A percentile compares a stretch with the other conserved stretches of the same genome.
These are phyloP conservation scores for Spencermartinsiella ligniputridi DNA, from an alignment of 1,139 yeast species.

Conservation along the genomic window DNA sequence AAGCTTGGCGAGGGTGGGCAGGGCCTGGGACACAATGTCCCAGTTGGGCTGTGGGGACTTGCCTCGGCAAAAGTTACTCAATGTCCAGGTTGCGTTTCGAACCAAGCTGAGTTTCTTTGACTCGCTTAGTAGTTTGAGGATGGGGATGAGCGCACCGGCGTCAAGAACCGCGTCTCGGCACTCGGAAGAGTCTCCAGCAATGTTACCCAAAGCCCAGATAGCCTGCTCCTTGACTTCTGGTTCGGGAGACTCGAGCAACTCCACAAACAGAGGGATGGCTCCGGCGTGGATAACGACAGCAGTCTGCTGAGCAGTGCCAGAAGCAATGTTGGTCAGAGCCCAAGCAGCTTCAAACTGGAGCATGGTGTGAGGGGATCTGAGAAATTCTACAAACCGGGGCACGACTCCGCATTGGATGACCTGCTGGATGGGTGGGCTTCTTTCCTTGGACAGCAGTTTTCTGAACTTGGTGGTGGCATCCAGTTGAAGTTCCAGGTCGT, in stretches of 20 bases:
- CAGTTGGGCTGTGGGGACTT: conserved; percentile 96
- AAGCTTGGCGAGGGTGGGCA: conserved; percentile 88
- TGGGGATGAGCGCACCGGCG: conserved; percentile 87
- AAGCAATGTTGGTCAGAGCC: conserved; percentile 97
- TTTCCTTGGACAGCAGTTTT: conserved; percentile 89
- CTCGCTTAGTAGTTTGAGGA: conserved; percentile 69
- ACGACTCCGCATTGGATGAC: conserved; percentile 93
- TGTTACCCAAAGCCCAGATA: conserved; percentile 98
- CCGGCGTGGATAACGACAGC: conserved; percentile 85
- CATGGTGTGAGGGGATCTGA: conserved; percentile 73
- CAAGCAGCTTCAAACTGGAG: conserved; percentile 97
- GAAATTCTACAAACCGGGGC: conserved; percentile 81
- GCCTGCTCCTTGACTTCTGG: conserved; percentile 97
- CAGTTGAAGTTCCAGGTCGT: conserved; percentile 75
- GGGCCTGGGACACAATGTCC: conserved; percentile 76
- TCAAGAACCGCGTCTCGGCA: conserved; percentile 84
- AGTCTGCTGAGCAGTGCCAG: conserved; percentile 91
- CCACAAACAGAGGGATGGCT: conserved; percentile 89
- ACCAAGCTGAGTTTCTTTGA: conserved; percentile 76
- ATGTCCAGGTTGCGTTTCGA: conserved; percentile 97
- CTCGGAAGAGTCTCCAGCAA: conserved; percentile 91
- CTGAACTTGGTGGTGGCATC: conserved; percentile 90
- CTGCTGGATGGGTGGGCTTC: conserved; percentile 94
- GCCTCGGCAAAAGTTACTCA: conserved; percentile 94
- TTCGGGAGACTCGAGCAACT: conserved; percentile 72